A percentile compares a stretch with the other conserved stretches of the same genome.
Evolutionary conservation across 2,329 filamentous ascomycete species (phyloP).

Genomic region (Tolypocladium ophioglossoides): DNA sequence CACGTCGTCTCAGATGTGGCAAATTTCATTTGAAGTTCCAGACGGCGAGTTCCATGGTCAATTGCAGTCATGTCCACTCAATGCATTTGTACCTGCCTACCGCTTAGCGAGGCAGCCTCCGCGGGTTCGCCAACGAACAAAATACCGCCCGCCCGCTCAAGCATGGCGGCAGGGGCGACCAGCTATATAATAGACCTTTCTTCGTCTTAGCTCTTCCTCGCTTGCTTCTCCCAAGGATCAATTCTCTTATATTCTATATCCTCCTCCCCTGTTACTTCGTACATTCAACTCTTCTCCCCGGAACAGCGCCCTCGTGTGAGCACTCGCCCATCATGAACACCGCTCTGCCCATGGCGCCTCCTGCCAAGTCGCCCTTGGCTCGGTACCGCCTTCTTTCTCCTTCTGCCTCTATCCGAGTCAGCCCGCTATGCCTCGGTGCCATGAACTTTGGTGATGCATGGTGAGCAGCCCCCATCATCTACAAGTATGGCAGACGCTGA

Average conservation of each 20-base stretch:
- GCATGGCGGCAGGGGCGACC: not conserved
- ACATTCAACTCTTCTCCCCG: too few relatives aligned
- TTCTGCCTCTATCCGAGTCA: conserved; percentile 54
- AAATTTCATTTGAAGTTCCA: not conserved
- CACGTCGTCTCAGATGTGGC: not conserved
- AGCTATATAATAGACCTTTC: not conserved
- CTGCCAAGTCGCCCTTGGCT: conserved; percentile 49
- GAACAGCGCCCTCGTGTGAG: not conserved
- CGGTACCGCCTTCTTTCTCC: conserved; percentile 58
- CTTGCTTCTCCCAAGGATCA: not conserved
- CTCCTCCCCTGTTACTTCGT: not conserved
- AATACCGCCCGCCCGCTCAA: not conserved
- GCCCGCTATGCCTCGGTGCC: conserved; percentile 52
- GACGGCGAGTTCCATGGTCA: not conserved
- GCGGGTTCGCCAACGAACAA: not conserved
- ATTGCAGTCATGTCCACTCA: not conserved
- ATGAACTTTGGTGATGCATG: conserved; percentile 56
- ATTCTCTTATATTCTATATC: not conserved
- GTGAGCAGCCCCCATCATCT: conserved; percentile 10
- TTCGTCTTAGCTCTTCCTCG: not conserved
- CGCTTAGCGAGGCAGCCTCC: not conserved
- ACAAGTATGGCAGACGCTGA: not conserved
- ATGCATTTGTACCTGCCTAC: not conserved
- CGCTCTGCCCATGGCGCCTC: conserved; percentile 27
- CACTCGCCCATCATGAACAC: conserved; percentile 6